A percentile compares a stretch with the other conserved stretches of the same genome.
These are phyloP conservation scores for Skeletonema tropicum DNA, from an alignment of 108 stramenopile genomes.

Conservation along the genomic window DNA sequence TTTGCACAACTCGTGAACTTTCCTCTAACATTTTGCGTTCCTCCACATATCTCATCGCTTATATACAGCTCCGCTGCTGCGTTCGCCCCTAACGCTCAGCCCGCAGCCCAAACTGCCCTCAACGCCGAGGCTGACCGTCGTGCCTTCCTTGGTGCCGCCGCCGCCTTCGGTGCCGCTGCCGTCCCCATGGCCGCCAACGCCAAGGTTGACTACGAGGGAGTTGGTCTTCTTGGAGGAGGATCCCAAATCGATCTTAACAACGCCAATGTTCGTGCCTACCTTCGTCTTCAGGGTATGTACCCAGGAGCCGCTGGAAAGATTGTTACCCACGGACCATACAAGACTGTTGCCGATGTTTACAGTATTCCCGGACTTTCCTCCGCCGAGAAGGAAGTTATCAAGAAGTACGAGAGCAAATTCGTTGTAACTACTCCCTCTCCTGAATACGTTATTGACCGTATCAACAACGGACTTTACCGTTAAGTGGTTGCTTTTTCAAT, in stretches of 20 bases:
- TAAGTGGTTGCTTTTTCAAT: conserved; percentile 35
- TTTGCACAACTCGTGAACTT: neutral
- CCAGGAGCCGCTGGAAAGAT: conserved; percentile 96
- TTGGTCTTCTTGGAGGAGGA: conserved; percentile 82
- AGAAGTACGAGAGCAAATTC: conserved; percentile 97
- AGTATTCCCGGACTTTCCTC: conserved; percentile 90
- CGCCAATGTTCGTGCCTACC: conserved; percentile 97
- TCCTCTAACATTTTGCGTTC: neutral
- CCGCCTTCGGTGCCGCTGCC: conserved; percentile 71
- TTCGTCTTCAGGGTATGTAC: conserved; percentile 96
- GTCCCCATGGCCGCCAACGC: conserved; percentile 82
- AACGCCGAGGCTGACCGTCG: conserved; percentile 79
- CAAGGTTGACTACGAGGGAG: conserved; percentile 79
- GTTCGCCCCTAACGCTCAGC: conserved; percentile 66
- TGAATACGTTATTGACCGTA: conserved; percentile 90
- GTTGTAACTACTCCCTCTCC: conserved; percentile 74
- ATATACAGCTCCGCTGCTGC: conserved; percentile 76
- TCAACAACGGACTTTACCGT: conserved; percentile 98
- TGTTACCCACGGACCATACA: conserved; percentile 95
- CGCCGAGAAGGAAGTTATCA: conserved; percentile 92
- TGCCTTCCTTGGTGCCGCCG: conserved; percentile 72
- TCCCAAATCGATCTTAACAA: conserved; percentile 93
- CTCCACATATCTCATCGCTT: neutral
- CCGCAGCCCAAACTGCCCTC: conserved; percentile 65
- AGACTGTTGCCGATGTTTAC: conserved; percentile 92